phyloP scores from a whole-genome alignment of 2,329 filamentous ascomycete genomes.

The Fusarium graminum region DNA sequence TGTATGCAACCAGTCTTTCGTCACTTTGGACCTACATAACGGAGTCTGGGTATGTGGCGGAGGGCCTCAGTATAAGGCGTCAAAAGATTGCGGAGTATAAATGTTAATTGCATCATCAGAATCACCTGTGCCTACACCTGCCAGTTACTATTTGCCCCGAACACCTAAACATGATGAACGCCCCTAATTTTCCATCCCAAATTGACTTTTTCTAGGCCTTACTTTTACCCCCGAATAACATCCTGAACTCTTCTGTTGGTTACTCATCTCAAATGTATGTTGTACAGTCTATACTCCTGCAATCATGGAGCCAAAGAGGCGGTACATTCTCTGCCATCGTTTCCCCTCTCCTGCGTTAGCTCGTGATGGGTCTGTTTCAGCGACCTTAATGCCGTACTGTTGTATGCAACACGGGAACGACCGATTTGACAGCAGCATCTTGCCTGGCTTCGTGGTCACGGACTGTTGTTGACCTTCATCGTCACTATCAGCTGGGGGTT shows the following conservation, averaged over 20 bases:
- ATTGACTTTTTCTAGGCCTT: not conserved
- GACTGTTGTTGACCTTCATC: conserved; percentile 46
- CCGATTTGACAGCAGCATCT: conserved; percentile 59
- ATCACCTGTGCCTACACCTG: conserved; percentile 15
- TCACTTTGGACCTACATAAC: conserved; percentile 25
- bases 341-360: conserved; percentile 60
- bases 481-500: conserved; percentile 57
- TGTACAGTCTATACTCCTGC: conserved; percentile 15
- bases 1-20: conserved; percentile 29
- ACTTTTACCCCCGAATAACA: not conserved
- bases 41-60: conserved; percentile 46
- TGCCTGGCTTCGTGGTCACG: conserved; percentile 3
- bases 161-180: conserved; percentile 10
- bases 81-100: conserved; percentile 35
- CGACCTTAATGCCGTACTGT: conserved; percentile 73
- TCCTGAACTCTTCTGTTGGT: not conserved
- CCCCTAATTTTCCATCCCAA: conserved; percentile 2
- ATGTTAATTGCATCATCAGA: conserved; percentile 21
- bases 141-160: not conserved
- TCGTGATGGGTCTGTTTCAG: conserved; percentile 56
- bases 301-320: conserved; percentile 75
- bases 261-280: not conserved
- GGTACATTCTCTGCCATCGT: conserved; percentile 73
- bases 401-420: conserved; percentile 78
- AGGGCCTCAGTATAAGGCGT: conserved; percentile 36